Percentiles rank a stretch among this genome's conserved stretches.
These are phyloP conservation scores for Ceratocystiopsis brevicomis DNA, from an alignment of 2,329 filamentous ascomycete genomes.

Conservation along the genomic window DNA sequence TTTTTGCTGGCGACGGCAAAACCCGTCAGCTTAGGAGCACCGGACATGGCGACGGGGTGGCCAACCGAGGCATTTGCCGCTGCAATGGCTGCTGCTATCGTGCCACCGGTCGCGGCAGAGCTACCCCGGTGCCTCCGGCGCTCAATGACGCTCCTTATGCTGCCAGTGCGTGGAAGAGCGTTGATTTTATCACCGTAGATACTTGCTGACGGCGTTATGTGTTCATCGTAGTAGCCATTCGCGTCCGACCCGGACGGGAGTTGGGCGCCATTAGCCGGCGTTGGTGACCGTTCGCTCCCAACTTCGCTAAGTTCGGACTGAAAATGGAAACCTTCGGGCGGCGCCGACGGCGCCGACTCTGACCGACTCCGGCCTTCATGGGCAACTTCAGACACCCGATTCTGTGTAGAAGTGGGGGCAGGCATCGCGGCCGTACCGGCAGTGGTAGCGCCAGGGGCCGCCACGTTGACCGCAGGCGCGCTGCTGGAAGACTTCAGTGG, in stretches of 20 bases:
- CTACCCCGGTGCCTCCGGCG: conserved; percentile 61
- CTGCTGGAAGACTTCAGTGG: neutral
- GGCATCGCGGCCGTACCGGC: conserved; percentile 10
- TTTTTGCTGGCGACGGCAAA: conserved; percentile 95
- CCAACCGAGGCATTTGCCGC: conserved; percentile 53
- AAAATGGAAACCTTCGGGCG: conserved; percentile 21
- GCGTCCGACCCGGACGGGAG: conserved; percentile 27
- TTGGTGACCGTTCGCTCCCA: no score
- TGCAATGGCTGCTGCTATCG: conserved; percentile 53
- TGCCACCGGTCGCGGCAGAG: conserved; percentile 44
- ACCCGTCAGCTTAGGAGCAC: conserved; percentile 64
- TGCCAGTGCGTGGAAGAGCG: conserved; percentile 41
- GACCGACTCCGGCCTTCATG: conserved; percentile 30
- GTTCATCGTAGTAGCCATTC: conserved; percentile 29
- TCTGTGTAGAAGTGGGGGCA: conserved; percentile 10
- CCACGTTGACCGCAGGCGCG: neutral
- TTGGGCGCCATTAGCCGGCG: no score
- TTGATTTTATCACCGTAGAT: conserved; percentile 40
- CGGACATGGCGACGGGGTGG: conserved; percentile 36
- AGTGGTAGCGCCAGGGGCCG: conserved; percentile 13
- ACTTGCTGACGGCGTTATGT: conserved; percentile 46
- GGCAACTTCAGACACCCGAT: conserved; percentile 25
- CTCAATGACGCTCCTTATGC: conserved; percentile 42
- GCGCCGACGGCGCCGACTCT: conserved; percentile 43
- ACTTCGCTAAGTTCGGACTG: conserved; percentile 1